Evolutionary conservation across 768 basidiomycete species (phyloP), one percentile per base, ranked within the genome.

Genomic region (Suillus weaverae): DNA sequence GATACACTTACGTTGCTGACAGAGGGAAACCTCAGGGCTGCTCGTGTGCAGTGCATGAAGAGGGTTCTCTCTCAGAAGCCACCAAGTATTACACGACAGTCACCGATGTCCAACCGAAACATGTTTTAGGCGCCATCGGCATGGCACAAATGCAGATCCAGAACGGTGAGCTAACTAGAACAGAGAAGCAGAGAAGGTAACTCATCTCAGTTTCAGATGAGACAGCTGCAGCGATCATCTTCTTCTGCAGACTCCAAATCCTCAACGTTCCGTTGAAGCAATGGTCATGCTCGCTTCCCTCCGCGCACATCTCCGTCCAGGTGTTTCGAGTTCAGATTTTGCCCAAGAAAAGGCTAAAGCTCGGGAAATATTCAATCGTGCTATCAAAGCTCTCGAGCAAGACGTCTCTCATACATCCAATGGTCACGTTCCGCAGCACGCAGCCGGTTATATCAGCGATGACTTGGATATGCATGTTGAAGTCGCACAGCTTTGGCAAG

Each of bases 271-370:
- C 1, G 75, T 91, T 5, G 96, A 98, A 79, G 95, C 95, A 3
- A 89, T 87, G 10, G 90, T 91, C 18, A 89, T 96, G 78, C 88
- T 97, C 46, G 97, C 95, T 4, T 92, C 94, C 2, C 84, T 99
- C 9, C 88, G 94, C n/a, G 89, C 91, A 0, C 84, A 87, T 73
- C 88, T 90, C 4, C 86, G 95, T 62, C 91, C 91, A 2, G 93
- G 91, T 59, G 85, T 93, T 36, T 89, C 90, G 5, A 84, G 83
- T n/a, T 82, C 87, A 2, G 95, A 98, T 62, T 77, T 89, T 44
- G 79, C 83, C 1, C 84, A 89, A 62, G 95, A 96, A 70, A 88
- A 86, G 63, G 70, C 80, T 5, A 85, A 85, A 55, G 94, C 96
- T 1, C 86, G 94, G 18, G 90, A 93, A 59, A 81, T 95, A 2